phyloP scores from a whole-genome alignment of 2,329 filamentous ascomycete genomes.

The Colletotrichum liriopes region DNA sequence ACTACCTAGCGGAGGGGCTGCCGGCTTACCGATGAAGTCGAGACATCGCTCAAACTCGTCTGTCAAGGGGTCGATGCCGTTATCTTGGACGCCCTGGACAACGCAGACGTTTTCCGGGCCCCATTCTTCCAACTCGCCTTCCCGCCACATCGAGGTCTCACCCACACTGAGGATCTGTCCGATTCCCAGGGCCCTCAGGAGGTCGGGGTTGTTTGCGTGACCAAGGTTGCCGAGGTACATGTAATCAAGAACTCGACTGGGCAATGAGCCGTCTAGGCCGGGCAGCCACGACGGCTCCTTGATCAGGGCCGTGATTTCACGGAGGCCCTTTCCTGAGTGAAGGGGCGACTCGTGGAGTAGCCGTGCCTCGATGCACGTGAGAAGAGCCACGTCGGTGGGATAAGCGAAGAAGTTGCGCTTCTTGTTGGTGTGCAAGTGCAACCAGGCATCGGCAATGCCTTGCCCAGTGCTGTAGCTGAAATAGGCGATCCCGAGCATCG shows the following conservation, averaged over 20 bases:
- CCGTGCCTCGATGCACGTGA: conserved; percentile 83
- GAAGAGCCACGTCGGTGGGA: conserved; percentile 86
- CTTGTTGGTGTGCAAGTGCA: conserved; percentile 84
- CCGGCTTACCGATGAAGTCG: conserved; percentile 87
- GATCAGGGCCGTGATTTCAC: conserved; percentile 68
- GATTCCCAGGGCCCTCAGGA: conserved; percentile 86
- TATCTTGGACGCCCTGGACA: conserved; percentile 92
- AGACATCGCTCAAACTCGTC: conserved; percentile 89
- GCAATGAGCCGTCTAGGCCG: conserved; percentile 89
- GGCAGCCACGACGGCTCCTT: conserved; percentile 85
- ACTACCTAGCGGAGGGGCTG: not conserved
- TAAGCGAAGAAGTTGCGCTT: conserved; percentile 97
- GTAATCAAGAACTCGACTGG: conserved; percentile 90
- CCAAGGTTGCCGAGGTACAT: conserved; percentile 96
- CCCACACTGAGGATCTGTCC: conserved; percentile 92
- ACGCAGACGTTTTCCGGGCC: conserved; percentile 83
- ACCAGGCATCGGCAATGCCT: conserved; percentile 88
- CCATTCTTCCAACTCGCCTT: conserved; percentile 80
- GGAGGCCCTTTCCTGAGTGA: conserved; percentile 63
- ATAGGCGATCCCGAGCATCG: conserved; percentile 90
- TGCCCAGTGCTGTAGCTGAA: conserved; percentile 91
- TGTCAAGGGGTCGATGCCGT: conserved; percentile 93
- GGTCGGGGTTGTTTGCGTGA: conserved; percentile 93
- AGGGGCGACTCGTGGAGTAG: conserved; percentile 81
- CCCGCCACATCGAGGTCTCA: conserved; percentile 86